Evolutionary conservation across 306 rosid genomes (phyloP).

Genomic region (Begonia masoniana): DNA sequence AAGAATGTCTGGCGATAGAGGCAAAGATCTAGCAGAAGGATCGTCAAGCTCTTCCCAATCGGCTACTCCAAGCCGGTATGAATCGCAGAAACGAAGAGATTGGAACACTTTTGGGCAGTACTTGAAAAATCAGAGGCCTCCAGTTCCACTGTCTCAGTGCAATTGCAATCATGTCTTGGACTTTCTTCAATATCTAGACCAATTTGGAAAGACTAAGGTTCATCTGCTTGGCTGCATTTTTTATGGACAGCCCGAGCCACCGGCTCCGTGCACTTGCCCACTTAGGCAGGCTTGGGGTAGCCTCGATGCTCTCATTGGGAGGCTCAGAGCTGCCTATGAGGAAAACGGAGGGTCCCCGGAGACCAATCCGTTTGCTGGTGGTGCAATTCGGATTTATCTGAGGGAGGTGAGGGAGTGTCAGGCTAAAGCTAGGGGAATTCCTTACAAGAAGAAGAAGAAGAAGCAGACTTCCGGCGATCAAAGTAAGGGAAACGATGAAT

Average conservation of each 20-base stretch:
- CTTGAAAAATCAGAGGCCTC: constrained; percentile 74
- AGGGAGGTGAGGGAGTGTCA: constrained; percentile 85
- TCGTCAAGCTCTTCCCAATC: constrained; percentile 25
- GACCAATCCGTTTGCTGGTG: constrained; percentile 70
- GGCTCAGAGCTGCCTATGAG: constrained; percentile 94
- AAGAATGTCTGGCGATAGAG: constrained; percentile 36
- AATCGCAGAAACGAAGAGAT: constrained; percentile 87
- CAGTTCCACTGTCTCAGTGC: constrained; percentile 73
- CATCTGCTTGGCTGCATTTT: constrained; percentile 86
- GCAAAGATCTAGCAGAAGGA: constrained; percentile 46
- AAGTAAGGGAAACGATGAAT: constrained; percentile 31
- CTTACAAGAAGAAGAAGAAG: constrained; percentile 96
- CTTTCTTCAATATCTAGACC: constrained; percentile 75
- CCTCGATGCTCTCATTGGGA: constrained; percentile 87
- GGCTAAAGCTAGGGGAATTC: constrained; percentile 92
- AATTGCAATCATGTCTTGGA: constrained; percentile 78
- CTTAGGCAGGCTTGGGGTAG: constrained; percentile 95
- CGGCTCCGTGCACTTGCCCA: constrained; percentile 90
- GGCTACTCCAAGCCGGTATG: constrained; percentile 72
- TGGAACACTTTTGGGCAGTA: constrained; percentile 98
- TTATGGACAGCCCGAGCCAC: constrained; percentile 90
- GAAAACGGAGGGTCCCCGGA: constrained; percentile 80
- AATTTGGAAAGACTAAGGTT: constrained; percentile 94
- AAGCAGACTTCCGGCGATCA: constrained; percentile 12
- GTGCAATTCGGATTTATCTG: constrained; percentile 70